A percentile compares a stretch with the other conserved stretches of the same genome.
Conservation (phyloP, 2,329 filamentous ascomycete genomes). For the Penicillium sp. region DNA sequence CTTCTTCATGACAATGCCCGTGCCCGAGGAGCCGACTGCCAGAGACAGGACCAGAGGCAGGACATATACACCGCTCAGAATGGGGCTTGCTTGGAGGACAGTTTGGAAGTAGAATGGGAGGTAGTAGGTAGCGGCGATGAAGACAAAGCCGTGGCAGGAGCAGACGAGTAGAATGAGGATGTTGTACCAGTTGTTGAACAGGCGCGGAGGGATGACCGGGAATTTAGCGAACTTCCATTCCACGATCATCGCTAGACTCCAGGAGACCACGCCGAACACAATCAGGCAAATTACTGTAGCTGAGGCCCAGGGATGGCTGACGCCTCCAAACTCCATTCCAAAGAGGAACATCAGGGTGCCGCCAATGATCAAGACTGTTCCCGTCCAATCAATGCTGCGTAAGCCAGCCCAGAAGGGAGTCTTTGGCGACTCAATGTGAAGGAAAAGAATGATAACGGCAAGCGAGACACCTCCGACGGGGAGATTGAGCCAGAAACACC, state of each 20-base stretch:
- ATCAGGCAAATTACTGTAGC: conserved; percentile 72
- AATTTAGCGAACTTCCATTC: conserved; percentile 71
- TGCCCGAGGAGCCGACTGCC: conserved; percentile 58
- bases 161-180: conserved; percentile 62
- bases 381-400: conserved; percentile 61
- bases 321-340: conserved; percentile 78
- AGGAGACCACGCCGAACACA: conserved; percentile 64
- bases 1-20: conserved; percentile 68
- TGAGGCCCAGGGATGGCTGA: conserved; percentile 70
- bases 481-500: conserved; percentile 61
- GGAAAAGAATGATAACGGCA: conserved; percentile 56
- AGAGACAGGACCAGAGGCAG: conserved; percentile 67
- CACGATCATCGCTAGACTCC: conserved; percentile 65
- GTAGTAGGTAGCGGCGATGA: conserved; percentile 75
- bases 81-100: conserved; percentile 63
- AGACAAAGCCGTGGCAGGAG: conserved; percentile 71
- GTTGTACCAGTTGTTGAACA: conserved; percentile 67
- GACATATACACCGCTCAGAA: conserved; percentile 70
- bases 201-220: conserved; percentile 69
- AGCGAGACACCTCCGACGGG: conserved; percentile 60
- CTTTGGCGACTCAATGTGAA: conserved; percentile 59
- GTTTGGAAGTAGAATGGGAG: conserved; percentile 82
- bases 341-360: conserved; percentile 82
- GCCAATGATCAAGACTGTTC: conserved; percentile 63
- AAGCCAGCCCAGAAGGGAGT: conserved; percentile 57